phyloP scores from a whole-genome alignment of 352 stramenopile genomes.

The Phytophthora crassamura region DNA sequence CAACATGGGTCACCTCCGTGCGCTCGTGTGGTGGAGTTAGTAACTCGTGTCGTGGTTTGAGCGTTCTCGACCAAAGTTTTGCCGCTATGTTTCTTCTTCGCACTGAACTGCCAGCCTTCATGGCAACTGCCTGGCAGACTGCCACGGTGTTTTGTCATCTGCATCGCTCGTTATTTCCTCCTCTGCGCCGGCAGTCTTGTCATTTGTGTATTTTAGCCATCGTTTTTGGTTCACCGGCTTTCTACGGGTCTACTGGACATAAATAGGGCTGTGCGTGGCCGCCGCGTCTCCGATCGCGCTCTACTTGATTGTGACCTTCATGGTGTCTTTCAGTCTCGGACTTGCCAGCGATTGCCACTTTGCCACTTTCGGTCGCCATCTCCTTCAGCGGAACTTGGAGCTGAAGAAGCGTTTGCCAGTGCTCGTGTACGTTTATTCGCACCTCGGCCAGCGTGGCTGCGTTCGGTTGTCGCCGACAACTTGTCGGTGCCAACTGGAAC shows the following conservation, averaged over 20 bases:
- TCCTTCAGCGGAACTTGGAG: constrained; percentile 8
- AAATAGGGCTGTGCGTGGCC: constrained; percentile 10
- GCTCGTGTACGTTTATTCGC: constrained; percentile 25
- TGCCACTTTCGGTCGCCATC: constrained; percentile 10
- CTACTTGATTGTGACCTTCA: constrained; percentile 17
- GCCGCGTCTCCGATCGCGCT: constrained; percentile 6
- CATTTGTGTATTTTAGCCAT: constrained; percentile 20
- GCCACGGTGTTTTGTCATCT: no score
- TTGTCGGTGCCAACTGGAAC: background rate
- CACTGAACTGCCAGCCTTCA: no score
- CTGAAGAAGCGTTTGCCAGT: no score
- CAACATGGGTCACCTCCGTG: constrained; percentile 15
- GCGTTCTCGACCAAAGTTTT: no score
- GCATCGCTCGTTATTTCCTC: no score
- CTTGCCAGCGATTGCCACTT: background rate
- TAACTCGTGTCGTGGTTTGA: no score
- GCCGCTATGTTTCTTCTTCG: no score
- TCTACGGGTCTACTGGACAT: constrained; percentile 11
- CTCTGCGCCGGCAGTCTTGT: background rate
- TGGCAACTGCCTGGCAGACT: no score
- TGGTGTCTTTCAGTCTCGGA: constrained; percentile 16
- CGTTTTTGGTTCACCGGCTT: constrained; percentile 15
- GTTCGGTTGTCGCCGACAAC: background rate
- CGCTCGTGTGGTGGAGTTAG: background rate
- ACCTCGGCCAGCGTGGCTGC: background rate